phyloP scores from a whole-genome alignment of 352 stramenopile species.

The Achlya hypogyna region DNA sequence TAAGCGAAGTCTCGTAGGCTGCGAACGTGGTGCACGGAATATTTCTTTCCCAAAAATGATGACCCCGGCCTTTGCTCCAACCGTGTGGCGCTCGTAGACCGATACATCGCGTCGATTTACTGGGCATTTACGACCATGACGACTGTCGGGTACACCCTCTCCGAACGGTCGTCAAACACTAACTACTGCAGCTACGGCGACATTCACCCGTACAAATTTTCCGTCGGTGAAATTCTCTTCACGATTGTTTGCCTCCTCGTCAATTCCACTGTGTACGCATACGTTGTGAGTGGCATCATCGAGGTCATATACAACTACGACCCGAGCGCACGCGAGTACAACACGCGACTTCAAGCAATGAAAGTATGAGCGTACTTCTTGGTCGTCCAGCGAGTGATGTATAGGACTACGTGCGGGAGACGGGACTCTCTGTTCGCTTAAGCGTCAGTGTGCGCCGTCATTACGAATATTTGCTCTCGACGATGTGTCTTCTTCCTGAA shows the following conservation, averaged over 20 bases:
- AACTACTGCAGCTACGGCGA: slow-evolving; percentile 32
- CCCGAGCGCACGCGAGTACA: slow-evolving; percentile 66
- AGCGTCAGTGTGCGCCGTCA: slow-evolving; percentile 49
- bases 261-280: slow-evolving; percentile 71
- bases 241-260: slow-evolving; percentile 69
- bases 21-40: slow-evolving; percentile 16
- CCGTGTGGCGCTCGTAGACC: slow-evolving; percentile 32
- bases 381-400: not conserved
- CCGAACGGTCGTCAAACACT: not conserved
- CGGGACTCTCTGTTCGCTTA: slow-evolving; percentile 37
- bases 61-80: slow-evolving; percentile 30
- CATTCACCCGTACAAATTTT: slow-evolving; percentile 62
- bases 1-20: slow-evolving; percentile 29
- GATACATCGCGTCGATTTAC: slow-evolving; percentile 75
- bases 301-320: slow-evolving; percentile 72
- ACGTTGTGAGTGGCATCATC: slow-evolving; percentile 71
- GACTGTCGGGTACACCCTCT: slow-evolving; percentile 60
- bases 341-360: slow-evolving; percentile 67
- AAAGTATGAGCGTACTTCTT: slow-evolving; percentile 26
- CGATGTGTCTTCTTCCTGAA: slow-evolving; percentile 52
- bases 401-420: slow-evolving; percentile 61
- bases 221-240: slow-evolving; percentile 48
- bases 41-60: slow-evolving; percentile 13
- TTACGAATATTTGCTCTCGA: slow-evolving; percentile 2
- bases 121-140: slow-evolving; percentile 88